Evolutionary conservation across 805 yeast species (phyloP).

Genomic region (Spathaspora hagerdaliae): DNA sequence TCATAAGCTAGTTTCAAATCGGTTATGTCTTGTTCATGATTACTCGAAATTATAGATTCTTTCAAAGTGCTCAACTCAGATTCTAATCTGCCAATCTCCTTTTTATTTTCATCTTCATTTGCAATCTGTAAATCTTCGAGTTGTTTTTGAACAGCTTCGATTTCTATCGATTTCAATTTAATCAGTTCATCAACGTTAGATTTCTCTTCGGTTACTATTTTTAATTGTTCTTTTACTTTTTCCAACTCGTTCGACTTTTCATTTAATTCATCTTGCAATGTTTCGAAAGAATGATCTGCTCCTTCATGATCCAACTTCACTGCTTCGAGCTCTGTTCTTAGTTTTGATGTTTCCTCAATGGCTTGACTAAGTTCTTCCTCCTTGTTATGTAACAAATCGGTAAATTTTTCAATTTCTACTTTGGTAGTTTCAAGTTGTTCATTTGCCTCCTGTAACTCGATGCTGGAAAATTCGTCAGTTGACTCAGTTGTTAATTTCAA

Average conservation of each 20-base stretch:
- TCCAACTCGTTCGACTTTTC: neutral
- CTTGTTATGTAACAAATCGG: neutral
- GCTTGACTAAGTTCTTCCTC: neutral
- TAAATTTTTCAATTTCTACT: neutral
- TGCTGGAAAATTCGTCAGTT: no score
- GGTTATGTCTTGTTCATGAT: neutral
- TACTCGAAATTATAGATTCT: neutral
- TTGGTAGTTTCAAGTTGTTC: neutral
- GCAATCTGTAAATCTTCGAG: no score
- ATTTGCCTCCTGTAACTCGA: no score
- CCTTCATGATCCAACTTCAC: neutral
- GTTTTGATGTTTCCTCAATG: neutral
- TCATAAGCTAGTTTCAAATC: neutral
- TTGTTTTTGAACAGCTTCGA: neutral
- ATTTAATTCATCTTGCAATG: neutral
- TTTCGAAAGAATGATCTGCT: neutral
- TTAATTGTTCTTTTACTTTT: neutral
- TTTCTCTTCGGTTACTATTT: neutral
- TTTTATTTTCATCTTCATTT: no score
- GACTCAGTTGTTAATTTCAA: no score
- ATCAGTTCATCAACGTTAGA: conserved; percentile 1
- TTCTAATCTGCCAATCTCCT: neutral
- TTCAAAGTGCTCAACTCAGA: neutral
- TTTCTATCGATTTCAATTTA: neutral
- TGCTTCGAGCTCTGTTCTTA: neutral